Percentiles rank a stretch among this genome's conserved stretches.
These are phyloP conservation scores for Triticum dicoccoides DNA, from an alignment of 176 grass and related monocot species.

Conservation along the genomic window DNA sequence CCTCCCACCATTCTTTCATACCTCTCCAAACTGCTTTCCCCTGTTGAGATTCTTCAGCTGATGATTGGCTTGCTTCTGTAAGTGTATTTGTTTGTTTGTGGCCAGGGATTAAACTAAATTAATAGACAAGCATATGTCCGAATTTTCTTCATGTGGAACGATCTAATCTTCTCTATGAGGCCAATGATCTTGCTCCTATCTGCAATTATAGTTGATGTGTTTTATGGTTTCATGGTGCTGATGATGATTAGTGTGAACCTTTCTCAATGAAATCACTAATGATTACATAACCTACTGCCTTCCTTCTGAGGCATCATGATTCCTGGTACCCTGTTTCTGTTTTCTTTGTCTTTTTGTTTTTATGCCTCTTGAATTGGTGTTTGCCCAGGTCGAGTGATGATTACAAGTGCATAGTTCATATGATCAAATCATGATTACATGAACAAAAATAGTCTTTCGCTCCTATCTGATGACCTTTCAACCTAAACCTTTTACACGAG, in stretches of 20 bases:
- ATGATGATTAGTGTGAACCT: slow-evolving; percentile 44
- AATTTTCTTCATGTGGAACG: slow-evolving; percentile 54
- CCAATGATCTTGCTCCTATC: background rate
- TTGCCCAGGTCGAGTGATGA: slow-evolving; percentile 54
- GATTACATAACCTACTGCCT: slow-evolving; percentile 75
- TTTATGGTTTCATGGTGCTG: background rate
- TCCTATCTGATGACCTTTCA: slow-evolving; percentile 67
- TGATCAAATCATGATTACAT: slow-evolving; percentile 79
- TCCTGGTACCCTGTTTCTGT: background rate
- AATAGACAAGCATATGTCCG: slow-evolving; percentile 91
- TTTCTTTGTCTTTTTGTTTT: background rate
- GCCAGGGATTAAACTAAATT: slow-evolving; percentile 48
- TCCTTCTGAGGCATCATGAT: slow-evolving; percentile 64
- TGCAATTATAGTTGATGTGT: too few relatives aligned
- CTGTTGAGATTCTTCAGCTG: too few relatives aligned
- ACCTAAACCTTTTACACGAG: too few relatives aligned
- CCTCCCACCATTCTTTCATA: too few relatives aligned
- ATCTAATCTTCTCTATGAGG: slow-evolving; percentile 67
- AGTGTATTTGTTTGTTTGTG: background rate
- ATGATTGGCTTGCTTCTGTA: background rate
- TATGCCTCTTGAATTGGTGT: too few relatives aligned
- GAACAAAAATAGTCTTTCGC: slow-evolving; percentile 67
- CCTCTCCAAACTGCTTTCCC: too few relatives aligned
- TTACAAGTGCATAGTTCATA: slow-evolving; percentile 88
- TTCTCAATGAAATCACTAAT: slow-evolving; percentile 38